Percentiles rank a stretch among this genome's conserved stretches.
Evolutionary conservation across 768 basidiomycete species (phyloP).

Genomic region (Porphyrellus cyaneotinctus): DNA sequence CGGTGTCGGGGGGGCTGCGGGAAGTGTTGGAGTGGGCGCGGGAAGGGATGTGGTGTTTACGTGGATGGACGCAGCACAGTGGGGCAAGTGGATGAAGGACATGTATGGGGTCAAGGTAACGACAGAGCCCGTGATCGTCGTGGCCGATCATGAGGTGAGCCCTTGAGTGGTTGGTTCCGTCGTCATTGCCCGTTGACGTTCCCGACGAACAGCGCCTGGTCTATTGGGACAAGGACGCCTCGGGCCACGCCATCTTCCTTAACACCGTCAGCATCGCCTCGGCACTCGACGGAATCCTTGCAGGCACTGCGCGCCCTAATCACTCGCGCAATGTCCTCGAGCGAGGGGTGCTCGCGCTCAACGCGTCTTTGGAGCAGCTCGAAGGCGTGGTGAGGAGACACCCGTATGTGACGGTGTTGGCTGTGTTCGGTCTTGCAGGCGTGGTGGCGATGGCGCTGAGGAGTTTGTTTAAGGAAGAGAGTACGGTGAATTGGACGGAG

Average conservation of each 20-base stretch:
- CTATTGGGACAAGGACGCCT: slow-evolving; percentile 70
- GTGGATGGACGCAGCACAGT: slow-evolving; percentile 84
- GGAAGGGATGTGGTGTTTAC: slow-evolving; percentile 69
- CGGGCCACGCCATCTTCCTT: slow-evolving; percentile 53
- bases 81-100: slow-evolving; percentile 86
- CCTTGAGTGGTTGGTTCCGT: neutral
- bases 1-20: slow-evolving; percentile 18
- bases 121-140: slow-evolving; percentile 45
- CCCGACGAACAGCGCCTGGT: slow-evolving; percentile 59
- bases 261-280: slow-evolving; percentile 57
- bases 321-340: slow-evolving; percentile 72
- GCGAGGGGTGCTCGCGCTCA: slow-evolving; percentile 45
- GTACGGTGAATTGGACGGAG: slow-evolving; percentile 3
- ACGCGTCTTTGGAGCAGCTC: slow-evolving; percentile 5
- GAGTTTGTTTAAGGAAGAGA: slow-evolving; percentile 15
- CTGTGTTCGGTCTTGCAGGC: slow-evolving; percentile 9
- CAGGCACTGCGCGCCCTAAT: slow-evolving; percentile 46
- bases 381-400: slow-evolving; percentile 14
- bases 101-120: slow-evolving; percentile 69
- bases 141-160: slow-evolving; percentile 63
- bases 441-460: slow-evolving; percentile 11
- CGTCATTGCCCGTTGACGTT: neutral
- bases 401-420: slow-evolving; percentile 16
- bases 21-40: too few relatives aligned
- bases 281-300: slow-evolving; percentile 62